A percentile compares a stretch with the other conserved stretches of the same genome.
Evolutionary conservation across 139 green algal genomes (phyloP).

Genomic region (Tetraselmis chui): DNA sequence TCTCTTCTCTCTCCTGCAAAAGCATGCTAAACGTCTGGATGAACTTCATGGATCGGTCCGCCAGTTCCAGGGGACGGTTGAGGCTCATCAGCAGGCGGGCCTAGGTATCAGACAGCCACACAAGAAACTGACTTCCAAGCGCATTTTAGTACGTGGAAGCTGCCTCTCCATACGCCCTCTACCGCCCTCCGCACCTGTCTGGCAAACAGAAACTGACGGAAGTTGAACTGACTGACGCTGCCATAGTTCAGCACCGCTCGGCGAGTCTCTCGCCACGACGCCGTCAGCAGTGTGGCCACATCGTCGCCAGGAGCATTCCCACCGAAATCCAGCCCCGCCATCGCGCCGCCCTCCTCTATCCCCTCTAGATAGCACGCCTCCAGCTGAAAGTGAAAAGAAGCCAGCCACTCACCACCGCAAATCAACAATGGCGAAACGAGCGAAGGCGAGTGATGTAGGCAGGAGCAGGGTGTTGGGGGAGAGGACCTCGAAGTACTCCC

Average conservation of each 20-base stretch:
- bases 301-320: slow-evolving; percentile 27
- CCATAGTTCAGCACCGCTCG: background rate
- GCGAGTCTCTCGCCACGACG: slow-evolving; percentile 42
- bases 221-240: slow-evolving; percentile 56
- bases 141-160: too few relatives aligned
- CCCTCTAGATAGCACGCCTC: slow-evolving; percentile 71
- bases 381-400: slow-evolving; percentile 40
- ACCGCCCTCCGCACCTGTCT: slow-evolving; percentile 37
- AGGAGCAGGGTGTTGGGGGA: slow-evolving; percentile 5
- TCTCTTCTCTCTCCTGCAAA: slow-evolving; percentile 28
- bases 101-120: too few relatives aligned
- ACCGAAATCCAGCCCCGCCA: slow-evolving; percentile 33
- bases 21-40: slow-evolving; percentile 34
- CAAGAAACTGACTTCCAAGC: too few relatives aligned
- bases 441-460: background rate
- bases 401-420: slow-evolving; percentile 2
- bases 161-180: background rate
- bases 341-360: slow-evolving; percentile 13
- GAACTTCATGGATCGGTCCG: slow-evolving; percentile 60
- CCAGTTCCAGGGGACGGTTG: slow-evolving; percentile 49
- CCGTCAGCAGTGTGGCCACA: slow-evolving; percentile 38
- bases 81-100: slow-evolving; percentile 47
- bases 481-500: background rate
- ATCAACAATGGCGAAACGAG: too few relatives aligned
- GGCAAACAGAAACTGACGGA: slow-evolving; percentile 87